Evolutionary conservation across 1,284 basidiomycete genomes (phyloP).

Genomic region (Rhizoctonia solani): DNA sequence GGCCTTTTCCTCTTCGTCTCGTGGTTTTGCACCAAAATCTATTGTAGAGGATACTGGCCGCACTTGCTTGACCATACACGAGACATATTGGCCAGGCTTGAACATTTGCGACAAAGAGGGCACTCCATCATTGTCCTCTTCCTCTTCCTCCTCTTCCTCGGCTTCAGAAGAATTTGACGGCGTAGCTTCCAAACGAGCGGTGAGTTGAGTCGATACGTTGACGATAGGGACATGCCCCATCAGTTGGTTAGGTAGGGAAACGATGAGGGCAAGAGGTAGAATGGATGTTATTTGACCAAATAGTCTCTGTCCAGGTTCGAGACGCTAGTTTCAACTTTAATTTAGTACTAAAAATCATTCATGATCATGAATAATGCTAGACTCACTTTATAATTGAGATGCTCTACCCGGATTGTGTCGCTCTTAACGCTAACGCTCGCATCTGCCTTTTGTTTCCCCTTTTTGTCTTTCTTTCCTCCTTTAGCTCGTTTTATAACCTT

Average conservation of each 20-base stretch:
- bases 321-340: too few species aligned
- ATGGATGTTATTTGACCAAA: conserved; percentile 86
- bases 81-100: conserved; percentile 79
- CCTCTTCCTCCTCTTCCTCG: conserved; percentile 56
- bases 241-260: conserved; percentile 95
- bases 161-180: conserved; percentile 47
- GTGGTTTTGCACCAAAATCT: conserved; percentile 57
- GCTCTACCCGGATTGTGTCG: conserved; percentile 74
- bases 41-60: conserved; percentile 58
- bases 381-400: conserved; percentile 89
- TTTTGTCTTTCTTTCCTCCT: conserved; percentile 42
- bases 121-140: conserved; percentile 47
- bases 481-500: not conserved
- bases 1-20: conserved; percentile 67
- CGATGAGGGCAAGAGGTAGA: conserved; percentile 86
- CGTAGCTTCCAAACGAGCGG: conserved; percentile 54
- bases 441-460: conserved; percentile 4
- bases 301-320: conserved; percentile 75
- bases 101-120: conserved; percentile 81
- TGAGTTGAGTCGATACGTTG: conserved; percentile 86
- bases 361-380: not conserved
- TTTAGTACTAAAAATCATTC: too few species aligned
- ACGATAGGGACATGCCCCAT: conserved; percentile 95
- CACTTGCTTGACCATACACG: conserved; percentile 75
- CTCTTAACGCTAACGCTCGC: conserved; percentile 45